Percentiles rank a stretch among this genome's conserved stretches.
Conservation (phyloP, 2,329 filamentous ascomycete genomes). For the Aspergillus arachidicola region DNA sequence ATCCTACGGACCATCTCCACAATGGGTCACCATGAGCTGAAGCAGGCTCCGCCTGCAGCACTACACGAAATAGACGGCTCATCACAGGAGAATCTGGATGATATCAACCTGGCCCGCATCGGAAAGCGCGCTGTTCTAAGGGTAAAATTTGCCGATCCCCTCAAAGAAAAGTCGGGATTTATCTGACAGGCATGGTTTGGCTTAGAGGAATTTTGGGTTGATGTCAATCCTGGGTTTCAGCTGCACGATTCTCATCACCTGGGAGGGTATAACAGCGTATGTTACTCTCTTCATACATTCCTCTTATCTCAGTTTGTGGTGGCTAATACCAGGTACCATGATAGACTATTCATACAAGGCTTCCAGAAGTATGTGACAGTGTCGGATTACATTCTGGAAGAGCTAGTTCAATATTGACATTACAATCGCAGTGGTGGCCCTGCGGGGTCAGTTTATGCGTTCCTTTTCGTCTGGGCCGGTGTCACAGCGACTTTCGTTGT, state of each 20-base stretch:
- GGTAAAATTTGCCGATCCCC: background rate
- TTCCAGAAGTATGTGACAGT: background rate
- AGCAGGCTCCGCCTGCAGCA: background rate
- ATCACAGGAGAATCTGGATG: background rate
- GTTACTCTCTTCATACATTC: conserved; percentile 29
- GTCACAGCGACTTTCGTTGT: conserved; percentile 29
- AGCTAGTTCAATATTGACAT: conserved; percentile 12
- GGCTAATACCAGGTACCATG: background rate
- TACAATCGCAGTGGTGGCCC: conserved; percentile 31
- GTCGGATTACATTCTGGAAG: conserved; percentile 3
- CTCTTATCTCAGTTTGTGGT: background rate
- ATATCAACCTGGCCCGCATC: background rate
- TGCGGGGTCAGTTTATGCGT: conserved; percentile 36
- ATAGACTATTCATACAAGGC: conserved; percentile 18
- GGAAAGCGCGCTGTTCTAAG: background rate
- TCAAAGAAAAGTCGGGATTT: background rate
- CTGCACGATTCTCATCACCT: conserved; percentile 43
- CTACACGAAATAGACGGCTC: background rate
- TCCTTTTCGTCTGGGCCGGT: conserved; percentile 36
- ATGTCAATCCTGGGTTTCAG: conserved; percentile 46
- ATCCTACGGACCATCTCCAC: background rate
- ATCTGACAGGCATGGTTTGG: background rate
- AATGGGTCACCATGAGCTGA: background rate
- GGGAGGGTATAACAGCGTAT: conserved; percentile 33
- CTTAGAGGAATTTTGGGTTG: conserved; percentile 43